These are phyloP conservation scores for Pezicula radicicola DNA, from an alignment of 2,329 filamentous ascomycete species.

Conservation along the genomic window DNA sequence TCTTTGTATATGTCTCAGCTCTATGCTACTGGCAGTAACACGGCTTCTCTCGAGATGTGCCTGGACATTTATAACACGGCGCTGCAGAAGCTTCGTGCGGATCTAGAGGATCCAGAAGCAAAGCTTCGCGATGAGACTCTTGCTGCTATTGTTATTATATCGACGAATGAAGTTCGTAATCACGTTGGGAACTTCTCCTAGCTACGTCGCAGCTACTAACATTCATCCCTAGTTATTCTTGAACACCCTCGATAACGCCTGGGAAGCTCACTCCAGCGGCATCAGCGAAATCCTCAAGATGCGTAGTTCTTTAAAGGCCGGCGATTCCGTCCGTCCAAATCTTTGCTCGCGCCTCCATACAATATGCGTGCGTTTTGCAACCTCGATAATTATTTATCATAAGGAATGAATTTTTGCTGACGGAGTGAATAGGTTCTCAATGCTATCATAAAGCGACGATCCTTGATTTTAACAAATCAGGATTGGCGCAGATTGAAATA, in stretches of 20 bases:
- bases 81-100: slow-evolving; percentile 2
- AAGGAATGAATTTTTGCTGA: no score
- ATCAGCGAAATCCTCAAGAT: slow-evolving; percentile 5
- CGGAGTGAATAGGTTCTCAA: no score
- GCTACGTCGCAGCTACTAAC: not conserved
- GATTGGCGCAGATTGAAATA: no score
- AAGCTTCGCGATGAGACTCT: not conserved
- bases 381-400: no score
- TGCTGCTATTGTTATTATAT: slow-evolving; percentile 4
- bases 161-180: slow-evolving; percentile 4
- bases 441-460: no score
- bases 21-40: slow-evolving; percentile 1
- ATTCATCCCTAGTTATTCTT: slow-evolving; percentile 2
- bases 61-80: slow-evolving; percentile 4
- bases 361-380: not conserved
- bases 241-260: slow-evolving; percentile 1
- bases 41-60: not conserved
- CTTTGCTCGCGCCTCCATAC: slow-evolving; percentile 2
- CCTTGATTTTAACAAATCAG: no score
- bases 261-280: slow-evolving; percentile 5
- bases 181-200: not conserved
- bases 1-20: slow-evolving; percentile 5
- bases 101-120: not conserved
- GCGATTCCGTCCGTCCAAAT: not conserved
- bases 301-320: not conserved